These are phyloP conservation scores for Phytophthora cactorum DNA, from an alignment of 352 stramenopile species.

Conservation along the genomic window DNA sequence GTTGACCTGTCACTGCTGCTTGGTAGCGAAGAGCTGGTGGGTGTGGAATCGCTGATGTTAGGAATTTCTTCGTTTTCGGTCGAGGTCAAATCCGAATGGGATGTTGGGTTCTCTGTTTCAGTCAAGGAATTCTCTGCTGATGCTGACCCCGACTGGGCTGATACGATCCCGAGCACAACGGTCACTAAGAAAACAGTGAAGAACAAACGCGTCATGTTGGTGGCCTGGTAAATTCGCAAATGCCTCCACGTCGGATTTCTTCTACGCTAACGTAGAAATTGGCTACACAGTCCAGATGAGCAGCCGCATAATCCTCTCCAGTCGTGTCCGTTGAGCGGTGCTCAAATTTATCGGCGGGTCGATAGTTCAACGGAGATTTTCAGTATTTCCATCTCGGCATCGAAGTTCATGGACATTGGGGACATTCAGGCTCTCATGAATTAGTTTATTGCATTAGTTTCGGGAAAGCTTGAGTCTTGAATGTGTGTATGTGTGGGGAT, in stretches of 20 bases:
- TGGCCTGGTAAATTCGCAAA: slow-evolving; percentile 1
- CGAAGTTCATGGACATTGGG: background rate
- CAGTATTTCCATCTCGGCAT: background rate
- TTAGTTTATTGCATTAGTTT: no score
- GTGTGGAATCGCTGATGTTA: background rate
- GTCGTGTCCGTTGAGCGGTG: slow-evolving; percentile 7
- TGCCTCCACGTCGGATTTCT: background rate
- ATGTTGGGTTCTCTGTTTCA: background rate
- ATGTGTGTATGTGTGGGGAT: no score
- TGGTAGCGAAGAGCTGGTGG: background rate
- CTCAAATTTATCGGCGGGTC: background rate
- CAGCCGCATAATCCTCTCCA: background rate
- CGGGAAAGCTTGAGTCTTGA: no score
- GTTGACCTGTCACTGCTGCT: background rate
- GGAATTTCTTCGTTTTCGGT: background rate
- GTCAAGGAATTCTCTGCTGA: slow-evolving; percentile 1
- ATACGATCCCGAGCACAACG: background rate
- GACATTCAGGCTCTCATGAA: no score
- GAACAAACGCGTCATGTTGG: slow-evolving; percentile 1
- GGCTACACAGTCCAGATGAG: slow-evolving; percentile 12
- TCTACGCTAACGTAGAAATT: background rate
- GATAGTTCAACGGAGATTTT: background rate
- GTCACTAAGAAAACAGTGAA: background rate
- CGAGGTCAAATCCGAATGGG: background rate
- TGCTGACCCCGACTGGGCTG: background rate